Evolutionary conservation across 2,329 filamentous ascomycete species (phyloP), one percentile per base, ranked within the genome.

Genomic region (Sclerotinia spermophila): DNA sequence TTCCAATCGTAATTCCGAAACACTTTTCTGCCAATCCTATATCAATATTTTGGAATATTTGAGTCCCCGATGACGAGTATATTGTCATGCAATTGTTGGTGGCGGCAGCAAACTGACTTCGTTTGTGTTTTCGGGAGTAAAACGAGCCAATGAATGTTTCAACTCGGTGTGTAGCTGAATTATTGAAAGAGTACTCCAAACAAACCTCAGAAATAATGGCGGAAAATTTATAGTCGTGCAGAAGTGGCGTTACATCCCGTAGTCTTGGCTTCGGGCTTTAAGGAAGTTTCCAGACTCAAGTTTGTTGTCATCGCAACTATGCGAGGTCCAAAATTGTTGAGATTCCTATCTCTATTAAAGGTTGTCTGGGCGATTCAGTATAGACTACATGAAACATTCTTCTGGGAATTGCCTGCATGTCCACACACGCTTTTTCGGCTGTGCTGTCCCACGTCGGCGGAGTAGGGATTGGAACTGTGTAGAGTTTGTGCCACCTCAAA

Each of bases 221-320:
- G 24, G n/a, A 11, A 19, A 19, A 38, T 19, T 10, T n/a, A 35
- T 5, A 48, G 24, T 64, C 30, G 2, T 27, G 30, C 30, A 64
- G 61, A 27, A 38, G 44, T 53, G n/a, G n/a, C 24, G 62, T 53
- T 53, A 55, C n/a, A 30, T 42, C 62, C 62, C 45, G 35, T 21
- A 40, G 10, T 40, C n/a, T 53, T 42, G n/a, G 62, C 45, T 15
- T 66, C 62, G 33, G 35, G 35, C 5, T 27, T 51, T 65, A 27
- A 45, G 44, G 21, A 13, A 10, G 30, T 40, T 38, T n/a, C 61
- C 35, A 51, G 5, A 27, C 48, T 33, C n/a, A 64, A 30, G 27
- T 19, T 35, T 64, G 67, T 69, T 69, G 38, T 30, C 19, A 69
- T 65, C 67, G 44, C 67, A 69, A 69, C 58, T 51, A 55, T 55